phyloP scores from a whole-genome alignment of 768 basidiomycete species.

The Gloeopeniophorella convolvens region DNA sequence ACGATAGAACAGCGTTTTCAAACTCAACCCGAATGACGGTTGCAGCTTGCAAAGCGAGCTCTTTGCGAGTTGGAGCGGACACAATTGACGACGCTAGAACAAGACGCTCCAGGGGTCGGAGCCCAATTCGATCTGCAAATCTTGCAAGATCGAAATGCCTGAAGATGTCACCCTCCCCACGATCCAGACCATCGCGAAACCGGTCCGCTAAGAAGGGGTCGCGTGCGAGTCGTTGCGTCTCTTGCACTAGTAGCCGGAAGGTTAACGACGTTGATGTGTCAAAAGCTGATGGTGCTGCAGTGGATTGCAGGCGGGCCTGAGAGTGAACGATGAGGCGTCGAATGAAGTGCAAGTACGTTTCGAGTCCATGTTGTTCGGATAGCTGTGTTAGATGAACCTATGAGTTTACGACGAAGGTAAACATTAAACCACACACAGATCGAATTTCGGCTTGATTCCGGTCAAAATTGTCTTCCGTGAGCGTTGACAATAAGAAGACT shows the following conservation, averaged over 20 bases:
- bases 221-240: constrained; percentile 81
- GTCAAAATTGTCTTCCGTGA: constrained; percentile 96
- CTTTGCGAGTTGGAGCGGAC: constrained; percentile 52
- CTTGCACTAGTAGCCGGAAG: constrained; percentile 81
- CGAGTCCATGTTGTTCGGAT: constrained; percentile 93
- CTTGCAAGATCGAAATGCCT: constrained; percentile 77
- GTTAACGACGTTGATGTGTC: constrained; percentile 75
- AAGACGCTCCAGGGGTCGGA: constrained; percentile 73
- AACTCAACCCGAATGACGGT: constrained; percentile 71
- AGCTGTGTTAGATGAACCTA: constrained; percentile 48
- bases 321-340: constrained; percentile 91
- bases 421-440: constrained; percentile 55
- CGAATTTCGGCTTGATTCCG: constrained; percentile 92
- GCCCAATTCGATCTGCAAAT: constrained; percentile 75
- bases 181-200: constrained; percentile 86
- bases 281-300: constrained; percentile 54
- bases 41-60: constrained; percentile 54
- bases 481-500: constrained; percentile 91
- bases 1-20: constrained; percentile 66
- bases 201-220: constrained; percentile 88
- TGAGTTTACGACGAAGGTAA: constrained; percentile 15
- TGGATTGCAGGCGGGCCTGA: constrained; percentile 58
- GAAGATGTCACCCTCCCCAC: constrained; percentile 79
- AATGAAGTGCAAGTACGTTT: constrained; percentile 97
- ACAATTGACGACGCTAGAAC: constrained; percentile 72